phyloP scores from a whole-genome alignment of 73 alveolate species.

The Paramecium sonneborni region DNA sequence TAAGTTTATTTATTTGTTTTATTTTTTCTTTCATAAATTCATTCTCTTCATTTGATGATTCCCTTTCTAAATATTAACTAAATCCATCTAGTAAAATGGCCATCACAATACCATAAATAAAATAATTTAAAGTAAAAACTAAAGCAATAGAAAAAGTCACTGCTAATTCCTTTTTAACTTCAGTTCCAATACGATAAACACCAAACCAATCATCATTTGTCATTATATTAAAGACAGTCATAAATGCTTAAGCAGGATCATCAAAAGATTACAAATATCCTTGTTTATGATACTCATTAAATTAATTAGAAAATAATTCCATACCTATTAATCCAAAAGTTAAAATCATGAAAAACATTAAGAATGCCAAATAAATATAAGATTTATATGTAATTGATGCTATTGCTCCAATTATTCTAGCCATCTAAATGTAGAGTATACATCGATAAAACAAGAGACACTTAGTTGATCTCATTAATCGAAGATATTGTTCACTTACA shows the following conservation, averaged over 20 bases:
- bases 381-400: constrained; percentile 16
- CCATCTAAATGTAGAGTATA: not conserved
- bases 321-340: constrained; percentile 24
- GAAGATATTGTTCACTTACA: not conserved
- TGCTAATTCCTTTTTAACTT: not conserved
- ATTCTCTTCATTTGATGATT: constrained; percentile 28
- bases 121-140: constrained; percentile 33
- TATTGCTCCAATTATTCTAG: not conserved
- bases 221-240: constrained; percentile 39
- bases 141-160: not conserved
- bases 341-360: constrained; percentile 22
- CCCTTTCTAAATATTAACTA: not conserved
- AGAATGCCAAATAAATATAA: not conserved
- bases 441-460: not conserved
- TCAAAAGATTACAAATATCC: constrained; percentile 9
- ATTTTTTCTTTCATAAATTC: not conserved
- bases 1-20: not conserved
- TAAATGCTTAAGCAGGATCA: constrained; percentile 33
- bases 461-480: not conserved
- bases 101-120: constrained; percentile 7
- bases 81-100: constrained; percentile 20
- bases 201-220: constrained; percentile 54
- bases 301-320: not conserved
- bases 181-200: not conserved
- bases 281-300: not conserved